Evolutionary conservation across 2,329 filamentous ascomycete genomes (phyloP).

Genomic region (Triangularia verruculosa): DNA sequence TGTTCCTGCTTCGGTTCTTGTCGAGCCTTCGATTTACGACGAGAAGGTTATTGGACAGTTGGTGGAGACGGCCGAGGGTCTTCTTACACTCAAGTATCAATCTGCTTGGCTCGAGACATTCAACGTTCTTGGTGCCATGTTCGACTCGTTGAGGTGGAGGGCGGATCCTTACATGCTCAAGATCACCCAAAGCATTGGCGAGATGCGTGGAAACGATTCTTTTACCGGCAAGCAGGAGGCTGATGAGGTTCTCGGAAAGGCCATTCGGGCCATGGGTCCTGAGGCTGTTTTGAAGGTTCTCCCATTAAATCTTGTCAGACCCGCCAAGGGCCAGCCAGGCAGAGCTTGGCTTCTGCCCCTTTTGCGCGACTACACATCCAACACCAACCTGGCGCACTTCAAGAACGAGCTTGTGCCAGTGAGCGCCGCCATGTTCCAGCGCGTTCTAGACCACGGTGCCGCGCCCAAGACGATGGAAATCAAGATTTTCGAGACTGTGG

Average conservation of each 20-base stretch:
- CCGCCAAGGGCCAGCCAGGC: slow-evolving; percentile 73
- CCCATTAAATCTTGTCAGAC: slow-evolving; percentile 79
- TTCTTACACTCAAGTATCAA: slow-evolving; percentile 89
- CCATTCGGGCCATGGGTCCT: slow-evolving; percentile 85
- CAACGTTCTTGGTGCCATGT: slow-evolving; percentile 80
- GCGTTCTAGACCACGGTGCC: slow-evolving; percentile 75
- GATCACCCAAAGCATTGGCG: slow-evolving; percentile 76
- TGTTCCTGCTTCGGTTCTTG: slow-evolving; percentile 74
- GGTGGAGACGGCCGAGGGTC: slow-evolving; percentile 65
- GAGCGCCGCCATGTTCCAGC: slow-evolving; percentile 86
- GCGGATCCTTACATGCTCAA: slow-evolving; percentile 74
- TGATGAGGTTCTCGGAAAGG: slow-evolving; percentile 83
- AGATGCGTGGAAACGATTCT: slow-evolving; percentile 80
- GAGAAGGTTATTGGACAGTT: slow-evolving; percentile 86
- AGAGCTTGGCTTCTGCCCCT: slow-evolving; percentile 94
- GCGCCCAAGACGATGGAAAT: slow-evolving; percentile 91
- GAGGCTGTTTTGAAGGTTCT: slow-evolving; percentile 77
- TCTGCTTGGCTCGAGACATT: slow-evolving; percentile 94
- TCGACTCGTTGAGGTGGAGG: slow-evolving; percentile 82
- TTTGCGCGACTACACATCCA: slow-evolving; percentile 83
- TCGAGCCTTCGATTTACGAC: slow-evolving; percentile 88
- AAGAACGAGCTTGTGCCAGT: slow-evolving; percentile 80
- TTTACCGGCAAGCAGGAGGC: slow-evolving; percentile 95
- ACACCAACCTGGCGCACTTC: slow-evolving; percentile 85
- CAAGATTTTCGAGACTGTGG: slow-evolving; percentile 96